A percentile compares a stretch with the other conserved stretches of the same genome.
Conservation (phyloP, 495 filamentous ascomycete genomes). For the Amorphotheca resinae region DNA sequence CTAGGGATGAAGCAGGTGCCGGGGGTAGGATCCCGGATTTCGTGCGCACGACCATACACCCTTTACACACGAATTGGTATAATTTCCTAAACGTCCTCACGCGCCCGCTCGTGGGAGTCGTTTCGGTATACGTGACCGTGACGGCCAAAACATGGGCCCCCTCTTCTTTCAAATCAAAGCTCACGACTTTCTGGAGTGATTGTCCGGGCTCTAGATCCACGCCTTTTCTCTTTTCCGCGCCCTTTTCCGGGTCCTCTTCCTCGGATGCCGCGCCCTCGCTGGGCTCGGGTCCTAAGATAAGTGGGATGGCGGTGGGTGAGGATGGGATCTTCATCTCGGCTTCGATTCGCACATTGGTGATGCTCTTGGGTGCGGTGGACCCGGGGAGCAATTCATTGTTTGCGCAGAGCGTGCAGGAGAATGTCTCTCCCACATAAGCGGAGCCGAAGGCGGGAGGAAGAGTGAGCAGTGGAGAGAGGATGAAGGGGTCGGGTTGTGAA, state of each 20-base stretch:
- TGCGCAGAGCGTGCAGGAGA: constrained; percentile 84
- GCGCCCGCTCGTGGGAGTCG: constrained; percentile 51
- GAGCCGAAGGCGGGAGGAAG: constrained; percentile 86
- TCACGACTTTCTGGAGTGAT: constrained; percentile 71
- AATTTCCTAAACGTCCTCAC: constrained; percentile 85
- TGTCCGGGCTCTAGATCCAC: constrained; percentile 49
- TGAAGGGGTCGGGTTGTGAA: constrained; percentile 13
- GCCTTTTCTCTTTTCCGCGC: constrained; percentile 13
- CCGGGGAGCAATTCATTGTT: constrained; percentile 61
- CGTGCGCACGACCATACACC: constrained; percentile 77
- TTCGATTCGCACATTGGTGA: constrained; percentile 66
- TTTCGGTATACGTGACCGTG: constrained; percentile 77
- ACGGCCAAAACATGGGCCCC: constrained; percentile 90
- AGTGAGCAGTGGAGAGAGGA: constrained; percentile 52
- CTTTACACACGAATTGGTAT: constrained; percentile 91
- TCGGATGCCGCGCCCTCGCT: neutral
- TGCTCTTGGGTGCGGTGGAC: constrained; percentile 33
- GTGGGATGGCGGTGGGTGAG: constrained; percentile 15
- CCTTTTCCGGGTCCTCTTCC: constrained; percentile 12
- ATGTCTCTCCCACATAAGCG: constrained; percentile 91
- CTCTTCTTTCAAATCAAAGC: constrained; percentile 85
- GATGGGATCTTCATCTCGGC: constrained; percentile 90
- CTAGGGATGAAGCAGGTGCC: neutral
- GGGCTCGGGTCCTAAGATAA: constrained; percentile 17
- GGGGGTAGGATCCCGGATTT: constrained; percentile 54